Evolutionary conservation across 148 eudicot species (phyloP), one percentile per base, ranked within the genome.

Genomic region (Polygonum aviculare): DNA sequence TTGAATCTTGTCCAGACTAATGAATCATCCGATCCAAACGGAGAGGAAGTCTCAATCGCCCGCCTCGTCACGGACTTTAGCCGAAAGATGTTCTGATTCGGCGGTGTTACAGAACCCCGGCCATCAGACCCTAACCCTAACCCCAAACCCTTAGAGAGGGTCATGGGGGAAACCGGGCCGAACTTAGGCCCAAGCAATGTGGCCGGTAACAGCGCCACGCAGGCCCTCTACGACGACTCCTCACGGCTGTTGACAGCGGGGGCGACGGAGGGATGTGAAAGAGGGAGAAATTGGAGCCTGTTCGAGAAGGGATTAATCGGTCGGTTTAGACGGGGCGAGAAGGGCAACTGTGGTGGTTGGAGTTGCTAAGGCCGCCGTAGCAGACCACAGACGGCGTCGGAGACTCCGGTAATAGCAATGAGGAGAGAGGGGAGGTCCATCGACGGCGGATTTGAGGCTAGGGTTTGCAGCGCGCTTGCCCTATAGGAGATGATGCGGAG

Each of bases 131-230:
- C 77, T 26, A 51, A 35, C 3, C 65, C 77, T 26, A 74, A 44
- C 19, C 77, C 72, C 2, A 65, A 49, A 41, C 82, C 83, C 74
- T 85, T 90, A 19, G 83, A 90, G 6, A 90, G 90, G 0, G 88
- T 87, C 15, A 80, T 86, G 10, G 94, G 97, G 12, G 79, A 77
- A 21, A 67, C 79, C 7, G 80, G 77, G 59, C 97, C 98, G 38
- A 94, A 94, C 80, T 95, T 96, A 90, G 91, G 60, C 67, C 98
- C 98, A 84, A 95, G 92, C 55, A 91, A 83, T 3, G 97, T 95
- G 0, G 87, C 82, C 80, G 85, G 75, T 41, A 94, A 40, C 12
- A 94, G 82, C 21, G 87, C 76, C 1, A 78, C 85, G 47, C 91
- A 90, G 3, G 92, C 79, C 11, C 79, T 75, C 39, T 84, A 72